Evolutionary conservation across 495 filamentous ascomycete genomes (phyloP), one percentile per base, ranked within the genome.

Genomic region (Terfezia claveryi): DNA sequence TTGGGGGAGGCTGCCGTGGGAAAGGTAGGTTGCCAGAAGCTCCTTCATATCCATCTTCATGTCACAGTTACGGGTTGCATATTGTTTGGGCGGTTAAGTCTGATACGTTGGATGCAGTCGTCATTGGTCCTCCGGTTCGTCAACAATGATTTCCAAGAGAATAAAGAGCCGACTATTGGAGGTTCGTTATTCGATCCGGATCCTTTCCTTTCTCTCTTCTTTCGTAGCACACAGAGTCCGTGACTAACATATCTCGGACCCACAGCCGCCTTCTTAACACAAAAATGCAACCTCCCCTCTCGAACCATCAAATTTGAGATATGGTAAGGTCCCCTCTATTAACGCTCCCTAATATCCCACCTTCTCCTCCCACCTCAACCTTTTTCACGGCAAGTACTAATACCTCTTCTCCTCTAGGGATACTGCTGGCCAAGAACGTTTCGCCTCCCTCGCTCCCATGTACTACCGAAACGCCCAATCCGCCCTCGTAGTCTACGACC

Each of bases 301-400:
- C 80, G 91, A 55, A 98, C 86, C 56, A 96, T 98, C 74, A 98
- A 98, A 71, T 98, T 98, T 62, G 91, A 98, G 70, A 98, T 98
- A 63, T 98, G 91, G 91, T 64, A 63, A 49, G 37, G 20, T 23
- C 17, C 44, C 46, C 55, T 8, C 36, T 37, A 50, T 32, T 16
- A 36, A 16, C 14, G n/a, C 6, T 12, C 37, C 14, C 51, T 38
- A 9, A 20, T 54, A 38, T 14, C 32, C 23, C 36, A 49, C 38
- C 14, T n/a, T 61, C 27, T 32, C 27, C 27, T 7, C 1, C 55
- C 58, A 61, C 46, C 10, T 54, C 37, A 46, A 16, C 38, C 38
- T 11, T 46, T 46, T 46, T 2, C 2, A 46, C 20, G 27, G 27
- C 27, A 32, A 32, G 27, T 7, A 32, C 27, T 32, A 32, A 32